These are phyloP conservation scores for Catharanthus roseus DNA, from an alignment of 257 asterid species.

Conservation along the genomic window DNA sequence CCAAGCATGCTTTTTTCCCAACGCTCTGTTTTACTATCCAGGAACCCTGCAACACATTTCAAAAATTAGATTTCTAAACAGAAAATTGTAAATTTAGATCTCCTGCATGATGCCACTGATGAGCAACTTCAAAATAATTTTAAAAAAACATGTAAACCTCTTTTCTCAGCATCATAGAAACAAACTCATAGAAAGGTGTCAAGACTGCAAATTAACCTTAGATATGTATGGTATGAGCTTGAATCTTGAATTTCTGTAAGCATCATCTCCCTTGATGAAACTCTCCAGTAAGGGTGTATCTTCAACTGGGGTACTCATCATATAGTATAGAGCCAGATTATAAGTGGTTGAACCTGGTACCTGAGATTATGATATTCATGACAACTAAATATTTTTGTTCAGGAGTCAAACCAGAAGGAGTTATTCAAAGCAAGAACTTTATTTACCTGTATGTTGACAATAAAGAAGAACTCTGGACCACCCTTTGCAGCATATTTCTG, in stretches of 20 bases:
- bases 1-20: constrained; percentile 78
- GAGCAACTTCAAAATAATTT: background rate
- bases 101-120: background rate
- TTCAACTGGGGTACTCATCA: constrained; percentile 84
- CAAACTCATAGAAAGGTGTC: background rate
- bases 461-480: constrained; percentile 89
- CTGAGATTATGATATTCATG: constrained; percentile 22
- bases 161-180: background rate
- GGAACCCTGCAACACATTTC: constrained; percentile 54
- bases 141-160: background rate
- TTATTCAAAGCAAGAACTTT: constrained; percentile 1
- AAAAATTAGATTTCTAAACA: background rate
- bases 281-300: constrained; percentile 86
- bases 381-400: background rate
- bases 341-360: constrained; percentile 94
- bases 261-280: constrained; percentile 90
- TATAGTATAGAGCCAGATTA: constrained; percentile 80
- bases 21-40: constrained; percentile 98
- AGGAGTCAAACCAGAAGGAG: constrained; percentile 8
- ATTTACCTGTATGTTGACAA: constrained; percentile 86
- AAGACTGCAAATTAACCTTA: constrained; percentile 37
- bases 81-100: background rate
- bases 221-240: constrained; percentile 98
- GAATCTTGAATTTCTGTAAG: constrained; percentile 93
- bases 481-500: constrained; percentile 88